phyloP scores from a whole-genome alignment of 139 green algal genomes.

The Tetradesmus lagerheimii region DNA sequence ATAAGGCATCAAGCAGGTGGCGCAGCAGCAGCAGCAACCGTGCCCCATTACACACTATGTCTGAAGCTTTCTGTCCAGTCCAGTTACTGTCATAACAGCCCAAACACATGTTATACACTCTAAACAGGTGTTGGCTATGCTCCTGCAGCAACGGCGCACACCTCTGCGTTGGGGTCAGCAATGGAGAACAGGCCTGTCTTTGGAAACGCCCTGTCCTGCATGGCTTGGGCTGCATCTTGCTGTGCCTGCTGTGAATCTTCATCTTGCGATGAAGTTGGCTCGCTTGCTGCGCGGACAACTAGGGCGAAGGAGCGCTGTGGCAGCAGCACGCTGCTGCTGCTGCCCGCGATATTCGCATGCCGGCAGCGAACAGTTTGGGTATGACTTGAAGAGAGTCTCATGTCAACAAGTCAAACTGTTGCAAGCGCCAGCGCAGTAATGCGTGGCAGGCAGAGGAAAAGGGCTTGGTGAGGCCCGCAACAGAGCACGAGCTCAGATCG shows the following conservation, averaged over 20 bases:
- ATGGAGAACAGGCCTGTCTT: conserved; percentile 62
- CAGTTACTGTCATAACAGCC: no score
- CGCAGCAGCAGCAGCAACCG: not conserved
- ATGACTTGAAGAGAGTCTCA: not conserved
- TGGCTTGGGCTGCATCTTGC: not conserved
- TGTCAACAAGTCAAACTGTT: not conserved
- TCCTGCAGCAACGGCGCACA: not conserved
- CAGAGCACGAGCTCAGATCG: not conserved
- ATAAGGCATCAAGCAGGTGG: no score
- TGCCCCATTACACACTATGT: not conserved
- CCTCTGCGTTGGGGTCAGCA: conserved; percentile 62
- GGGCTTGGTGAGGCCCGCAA: not conserved
- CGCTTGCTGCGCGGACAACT: not conserved
- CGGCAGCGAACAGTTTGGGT: not conserved
- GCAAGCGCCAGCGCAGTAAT: not conserved
- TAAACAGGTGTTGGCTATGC: not conserved
- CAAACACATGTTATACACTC: no score
- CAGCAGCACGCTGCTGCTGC: not conserved
- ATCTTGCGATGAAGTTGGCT: not conserved
- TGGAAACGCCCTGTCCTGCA: conserved; percentile 49
- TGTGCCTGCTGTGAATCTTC: not conserved
- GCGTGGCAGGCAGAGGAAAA: not conserved
- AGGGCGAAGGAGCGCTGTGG: not conserved
- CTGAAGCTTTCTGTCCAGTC: not conserved
- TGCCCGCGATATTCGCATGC: not conserved